Evolutionary conservation across 2,329 filamentous ascomycete species (phyloP).

Genomic region (Fusarium aywerte): DNA sequence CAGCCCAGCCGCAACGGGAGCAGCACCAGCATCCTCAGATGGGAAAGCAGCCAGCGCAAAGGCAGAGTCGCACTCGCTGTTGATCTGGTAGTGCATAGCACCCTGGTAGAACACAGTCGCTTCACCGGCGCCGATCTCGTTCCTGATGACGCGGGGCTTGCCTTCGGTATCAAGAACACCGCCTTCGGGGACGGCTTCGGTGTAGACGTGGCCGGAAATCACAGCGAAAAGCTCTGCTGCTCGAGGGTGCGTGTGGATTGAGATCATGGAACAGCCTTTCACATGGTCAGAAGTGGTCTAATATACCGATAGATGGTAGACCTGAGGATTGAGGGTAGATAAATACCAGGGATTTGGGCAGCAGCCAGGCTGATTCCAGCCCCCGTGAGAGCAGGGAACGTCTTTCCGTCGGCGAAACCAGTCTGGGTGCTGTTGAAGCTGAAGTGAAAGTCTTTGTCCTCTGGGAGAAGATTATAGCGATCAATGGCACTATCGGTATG

Average conservation of each 20-base stretch:
- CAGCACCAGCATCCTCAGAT: slow-evolving; percentile 62
- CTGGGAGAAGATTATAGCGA: slow-evolving; percentile 56
- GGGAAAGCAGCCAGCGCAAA: slow-evolving; percentile 62
- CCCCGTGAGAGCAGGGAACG: slow-evolving; percentile 66
- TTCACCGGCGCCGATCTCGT: slow-evolving; percentile 55
- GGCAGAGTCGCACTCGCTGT: slow-evolving; percentile 62
- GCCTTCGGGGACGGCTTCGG: slow-evolving; percentile 64
- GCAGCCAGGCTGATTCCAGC: slow-evolving; percentile 62
- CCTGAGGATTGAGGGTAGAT: rapidly evolving
- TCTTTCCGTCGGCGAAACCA: slow-evolving; percentile 64
- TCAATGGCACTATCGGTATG: slow-evolving; percentile 48
- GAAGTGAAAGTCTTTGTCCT: slow-evolving; percentile 60
- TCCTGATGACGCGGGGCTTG: slow-evolving; percentile 56
- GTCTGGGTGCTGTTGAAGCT: slow-evolving; percentile 54
- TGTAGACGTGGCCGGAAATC: slow-evolving; percentile 59
- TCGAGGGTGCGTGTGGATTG: slow-evolving; percentile 65
- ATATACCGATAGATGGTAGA: too few relatives aligned
- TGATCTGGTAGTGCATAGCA: slow-evolving; percentile 65
- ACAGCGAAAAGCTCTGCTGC: slow-evolving; percentile 64
- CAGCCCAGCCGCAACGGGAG: slow-evolving; percentile 60
- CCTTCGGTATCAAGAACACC: slow-evolving; percentile 52
- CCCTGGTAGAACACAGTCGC: slow-evolving; percentile 66
- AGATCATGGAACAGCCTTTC: slow-evolving; percentile 64
- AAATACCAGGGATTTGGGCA: slow-evolving; percentile 57
- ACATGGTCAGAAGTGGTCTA: neutral